phyloP scores from a whole-genome alignment of 345 rosid species.

The Toxicodendron radicans region DNA sequence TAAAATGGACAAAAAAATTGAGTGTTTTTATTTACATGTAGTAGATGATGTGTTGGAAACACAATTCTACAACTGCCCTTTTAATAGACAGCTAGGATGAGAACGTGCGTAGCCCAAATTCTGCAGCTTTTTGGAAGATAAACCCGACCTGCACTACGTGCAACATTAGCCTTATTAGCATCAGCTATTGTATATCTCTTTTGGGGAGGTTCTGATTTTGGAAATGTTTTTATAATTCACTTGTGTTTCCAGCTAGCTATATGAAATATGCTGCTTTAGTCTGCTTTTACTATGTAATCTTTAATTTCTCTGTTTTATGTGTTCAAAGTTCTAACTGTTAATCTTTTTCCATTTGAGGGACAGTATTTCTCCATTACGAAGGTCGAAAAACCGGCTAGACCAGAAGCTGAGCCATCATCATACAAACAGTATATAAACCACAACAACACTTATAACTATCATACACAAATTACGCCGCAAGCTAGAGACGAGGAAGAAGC shows the following conservation, averaged over 20 bases:
- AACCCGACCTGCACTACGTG: neutral
- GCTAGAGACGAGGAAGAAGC: constrained; percentile 58
- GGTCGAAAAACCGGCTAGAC: constrained; percentile 10
- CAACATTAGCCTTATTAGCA: neutral
- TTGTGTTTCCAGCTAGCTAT: neutral
- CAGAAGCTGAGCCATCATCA: constrained; percentile 17
- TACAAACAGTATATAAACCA: neutral
- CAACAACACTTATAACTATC: neutral
- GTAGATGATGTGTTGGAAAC: constrained; percentile 8
- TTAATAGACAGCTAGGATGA: neutral
- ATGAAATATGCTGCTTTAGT: neutral
- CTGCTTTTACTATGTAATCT: neutral
- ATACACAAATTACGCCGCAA: constrained; percentile 6
- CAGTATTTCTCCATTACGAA: constrained; percentile 64
- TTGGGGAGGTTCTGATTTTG: neutral
- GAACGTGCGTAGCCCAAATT: neutral
- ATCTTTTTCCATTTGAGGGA: neutral
- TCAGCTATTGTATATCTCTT: too few relatives aligned
- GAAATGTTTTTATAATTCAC: neutral
- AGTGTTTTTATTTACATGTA: constrained; percentile 8
- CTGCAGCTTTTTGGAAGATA: neutral
- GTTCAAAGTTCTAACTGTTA: neutral
- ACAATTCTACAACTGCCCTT: neutral
- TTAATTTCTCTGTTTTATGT: neutral
- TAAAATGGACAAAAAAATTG: constrained; percentile 20